phyloP scores from a whole-genome alignment of 2,329 filamentous ascomycete species.

The Onygena corvina region DNA sequence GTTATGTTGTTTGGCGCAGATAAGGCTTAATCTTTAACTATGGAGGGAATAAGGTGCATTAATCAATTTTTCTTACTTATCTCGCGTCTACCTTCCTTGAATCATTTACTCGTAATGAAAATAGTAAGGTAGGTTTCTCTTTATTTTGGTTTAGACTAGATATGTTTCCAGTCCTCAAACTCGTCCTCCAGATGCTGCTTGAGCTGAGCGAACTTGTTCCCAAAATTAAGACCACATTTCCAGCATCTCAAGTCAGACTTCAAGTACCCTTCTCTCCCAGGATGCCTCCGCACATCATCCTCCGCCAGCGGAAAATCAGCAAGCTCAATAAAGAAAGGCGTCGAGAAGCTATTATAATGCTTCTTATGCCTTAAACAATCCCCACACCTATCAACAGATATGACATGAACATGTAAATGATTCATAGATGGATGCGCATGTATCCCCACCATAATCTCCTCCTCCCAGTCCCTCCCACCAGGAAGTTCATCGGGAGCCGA shows the following conservation, averaged over 20 bases:
- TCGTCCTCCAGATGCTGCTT: slow-evolving; percentile 66
- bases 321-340: slow-evolving; percentile 67
- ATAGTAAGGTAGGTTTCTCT: not conserved
- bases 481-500: slow-evolving; percentile 44
- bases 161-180: slow-evolving; percentile 60
- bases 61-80: slow-evolving; percentile 3
- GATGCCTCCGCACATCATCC: slow-evolving; percentile 52
- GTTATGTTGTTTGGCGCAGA: slow-evolving; percentile 8
- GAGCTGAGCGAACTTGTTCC: slow-evolving; percentile 58
- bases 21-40: slow-evolving; percentile 8
- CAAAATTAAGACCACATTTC: slow-evolving; percentile 66
- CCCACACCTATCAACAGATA: slow-evolving; percentile 68
- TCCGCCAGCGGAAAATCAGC: slow-evolving; percentile 63
- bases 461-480: slow-evolving; percentile 62
- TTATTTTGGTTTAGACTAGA: too few relatives aligned
- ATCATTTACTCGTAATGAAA: too few relatives aligned
- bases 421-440: slow-evolving; percentile 87
- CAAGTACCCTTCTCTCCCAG: slow-evolving; percentile 48
- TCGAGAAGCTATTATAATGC: slow-evolving; percentile 87
- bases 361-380: slow-evolving; percentile 62
- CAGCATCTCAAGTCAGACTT: slow-evolving; percentile 63
- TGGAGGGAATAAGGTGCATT: slow-evolving; percentile 6
- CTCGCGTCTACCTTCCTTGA: not conserved
- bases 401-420: slow-evolving; percentile 79
- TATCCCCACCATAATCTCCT: slow-evolving; percentile 63